Base-by-base conservation (phyloP, 2,329 filamentous ascomycete genomes). In the Camptophora hylomeconis region DNA sequence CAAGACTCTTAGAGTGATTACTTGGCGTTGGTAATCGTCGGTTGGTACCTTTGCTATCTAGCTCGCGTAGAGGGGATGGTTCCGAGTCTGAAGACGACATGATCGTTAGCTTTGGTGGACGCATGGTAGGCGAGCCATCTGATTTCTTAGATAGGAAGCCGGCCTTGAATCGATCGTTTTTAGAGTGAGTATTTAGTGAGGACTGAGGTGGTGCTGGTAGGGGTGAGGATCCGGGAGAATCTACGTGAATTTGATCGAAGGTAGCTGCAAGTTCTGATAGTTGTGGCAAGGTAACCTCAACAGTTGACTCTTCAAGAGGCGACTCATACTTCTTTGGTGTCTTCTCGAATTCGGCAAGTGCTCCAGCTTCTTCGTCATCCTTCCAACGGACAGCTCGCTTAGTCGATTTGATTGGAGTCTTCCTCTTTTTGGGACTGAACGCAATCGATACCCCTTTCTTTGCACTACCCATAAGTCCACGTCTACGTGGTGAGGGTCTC, bases 371-470 rank as follows among this genome's bases (percentile, higher is more conserved):
- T 2, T 77, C 82, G 45, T 95, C 89, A 46, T 92, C 84, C 34
- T 82, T 75, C 89, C 89, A 98, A 40, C 87, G 72, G 5, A 98
- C 87, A 24, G 69, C 76, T 36, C 86, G 72, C 54, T 83, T 83
- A 31, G 60, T 51, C 7, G 32, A 37, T 43, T 69, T 69, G 20
- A 54, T 53, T 1, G 75, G 70, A 7, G 70, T 66, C 53, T 76
- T 77, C 56, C 80, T 75, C 56, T 81, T 92, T 37, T 76, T 75
- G 0, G 84, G 83, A 2, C 83, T 84, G 47, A 92, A 92, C 17
- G 72, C 70, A 7, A 43, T 24, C 23, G 36, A 31, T 26, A 93
- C 65, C 8, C 74, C 72, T 56, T 92, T 93, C 52, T 64, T 75
- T 46, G 54, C 72, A 6, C 54, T 52, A 26, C 57, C 60, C 31